Conservation (phyloP, 306 rosid species). For the Senna tora region DNA sequence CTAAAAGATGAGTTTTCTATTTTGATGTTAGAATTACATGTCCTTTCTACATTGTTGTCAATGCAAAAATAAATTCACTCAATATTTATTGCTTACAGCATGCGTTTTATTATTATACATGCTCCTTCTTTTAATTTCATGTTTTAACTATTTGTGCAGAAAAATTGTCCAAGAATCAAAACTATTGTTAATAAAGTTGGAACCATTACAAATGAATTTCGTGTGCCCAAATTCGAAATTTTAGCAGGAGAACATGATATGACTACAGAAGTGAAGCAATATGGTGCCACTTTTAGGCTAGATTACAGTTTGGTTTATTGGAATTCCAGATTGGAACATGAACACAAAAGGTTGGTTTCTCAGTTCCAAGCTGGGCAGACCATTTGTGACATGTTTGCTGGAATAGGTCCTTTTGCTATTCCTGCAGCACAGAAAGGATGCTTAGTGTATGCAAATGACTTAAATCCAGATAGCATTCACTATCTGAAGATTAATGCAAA, state of each 20-base stretch:
- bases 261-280: slow-evolving; percentile 96
- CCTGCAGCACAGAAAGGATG: slow-evolving; percentile 98
- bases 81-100: slow-evolving; percentile 11
- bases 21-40: slow-evolving; percentile 25
- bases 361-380: slow-evolving; percentile 75
- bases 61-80: slow-evolving; percentile 29
- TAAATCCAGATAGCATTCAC: slow-evolving; percentile 80
- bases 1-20: not conserved
- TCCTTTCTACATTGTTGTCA: slow-evolving; percentile 4
- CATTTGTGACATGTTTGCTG: slow-evolving; percentile 96
- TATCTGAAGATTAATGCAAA: slow-evolving; percentile 86
- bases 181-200: slow-evolving; percentile 94
- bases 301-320: slow-evolving; percentile 94
- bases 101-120: slow-evolving; percentile 24
- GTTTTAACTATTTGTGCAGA: slow-evolving; percentile 53
- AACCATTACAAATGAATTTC: slow-evolving; percentile 81
- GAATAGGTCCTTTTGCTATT: slow-evolving; percentile 93
- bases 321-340: slow-evolving; percentile 98
- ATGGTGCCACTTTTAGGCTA: slow-evolving; percentile 86
- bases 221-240: slow-evolving; percentile 89
- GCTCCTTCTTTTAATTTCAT: slow-evolving; percentile 20
- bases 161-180: slow-evolving; percentile 91
- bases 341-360: slow-evolving; percentile 86
- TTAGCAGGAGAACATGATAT: slow-evolving; percentile 76
- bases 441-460: slow-evolving; percentile 86